Evolutionary conservation across 1,284 basidiomycete species (phyloP), one percentile per base, ranked within the genome.

Genomic region (Vanrija sp.): DNA sequence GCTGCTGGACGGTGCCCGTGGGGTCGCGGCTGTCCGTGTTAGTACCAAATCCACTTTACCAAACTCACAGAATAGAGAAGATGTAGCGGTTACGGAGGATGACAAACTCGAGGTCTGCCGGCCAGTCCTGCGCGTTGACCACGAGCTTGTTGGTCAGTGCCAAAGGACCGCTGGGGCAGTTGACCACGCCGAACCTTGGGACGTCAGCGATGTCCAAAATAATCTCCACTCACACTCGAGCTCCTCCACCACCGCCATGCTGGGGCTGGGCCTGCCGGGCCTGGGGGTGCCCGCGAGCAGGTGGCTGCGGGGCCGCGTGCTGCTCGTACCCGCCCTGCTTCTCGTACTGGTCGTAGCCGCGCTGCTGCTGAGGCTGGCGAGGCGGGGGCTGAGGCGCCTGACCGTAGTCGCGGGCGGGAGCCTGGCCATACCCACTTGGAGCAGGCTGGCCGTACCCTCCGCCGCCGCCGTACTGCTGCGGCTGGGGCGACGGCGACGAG

Each of bases 121-220:
- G 73, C 63, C 93, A 92, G 73, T 94, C 89, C 9, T 78, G 55
- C 1, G 86, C 84, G 72, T 88, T 79, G 22, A 91, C 87, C 41
- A 92, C 82, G 16, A 94, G 71, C 59, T 88, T 85, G 71, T 93
- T 94, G n/a, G 83, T 83, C 56, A 91, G 78, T 0, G 89, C 91
- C 31, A 91, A 65, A 9, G 68, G 80, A 12, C 81, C 69, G 16
- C 65, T 71, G 6, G 78, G 78, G 43, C 76, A 77, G 3, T 75
- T 66, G 20, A 72, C 75, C 45, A 78, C 73, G 43, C 68, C 63
- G 57, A 68, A 78, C 5, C 69, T 70, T n/a, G n/a, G 52, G 2
- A 25, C 12, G n/a, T 51, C 38, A 58, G 50, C 15, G 9, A n/a
- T 23, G 7, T 3, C 18, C 16, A 27, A 7, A n/a, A 14, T 19